Evolutionary conservation across 1,284 basidiomycete genomes (phyloP).

Genomic region (Moniliella sp.): DNA sequence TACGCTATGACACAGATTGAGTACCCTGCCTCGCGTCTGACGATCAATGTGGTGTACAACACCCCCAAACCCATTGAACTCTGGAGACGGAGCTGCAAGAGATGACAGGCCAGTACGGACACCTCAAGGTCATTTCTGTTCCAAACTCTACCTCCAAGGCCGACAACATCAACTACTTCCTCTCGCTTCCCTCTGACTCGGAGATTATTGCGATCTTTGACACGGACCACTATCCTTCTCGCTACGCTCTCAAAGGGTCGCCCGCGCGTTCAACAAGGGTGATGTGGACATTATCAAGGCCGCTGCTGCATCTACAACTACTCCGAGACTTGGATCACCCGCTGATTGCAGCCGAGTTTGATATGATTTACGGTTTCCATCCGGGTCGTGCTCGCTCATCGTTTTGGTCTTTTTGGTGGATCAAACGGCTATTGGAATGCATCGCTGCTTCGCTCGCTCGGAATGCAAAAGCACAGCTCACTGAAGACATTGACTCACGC

Average conservation of each 20-base stretch:
- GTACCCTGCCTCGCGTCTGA: conserved; percentile 1
- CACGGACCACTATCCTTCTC: conserved; percentile 2
- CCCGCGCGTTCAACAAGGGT: conserved; percentile 1
- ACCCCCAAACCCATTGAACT: conserved; percentile 3
- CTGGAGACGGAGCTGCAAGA: conserved; percentile 3
- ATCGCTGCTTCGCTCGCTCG: not conserved
- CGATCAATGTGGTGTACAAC: conserved; percentile 4
- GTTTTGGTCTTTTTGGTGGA: conserved; percentile 3
- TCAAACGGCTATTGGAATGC: conserved; percentile 3
- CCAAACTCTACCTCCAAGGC: conserved; percentile 3
- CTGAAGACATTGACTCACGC: conserved; percentile 4
- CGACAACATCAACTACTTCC: conserved; percentile 3
- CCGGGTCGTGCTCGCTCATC: conserved; percentile 1
- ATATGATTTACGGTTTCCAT: conserved; percentile 3
- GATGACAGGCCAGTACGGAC: conserved; percentile 1
- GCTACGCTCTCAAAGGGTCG: conserved; percentile 2
- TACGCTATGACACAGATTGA: conserved; percentile 1
- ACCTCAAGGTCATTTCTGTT: conserved; percentile 2
- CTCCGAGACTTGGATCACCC: conserved; percentile 1
- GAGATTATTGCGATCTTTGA: conserved; percentile 4
- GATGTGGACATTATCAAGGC: conserved; percentile 3
- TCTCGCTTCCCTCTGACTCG: conserved; percentile 1
- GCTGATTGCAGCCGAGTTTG: conserved; percentile 3
- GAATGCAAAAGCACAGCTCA: conserved; percentile 2
- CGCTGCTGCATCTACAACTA: conserved; percentile 5